Evolutionary conservation across 306 rosid genomes (phyloP), one percentile per base, ranked within the genome.

Genomic region (Medicago arabica): DNA sequence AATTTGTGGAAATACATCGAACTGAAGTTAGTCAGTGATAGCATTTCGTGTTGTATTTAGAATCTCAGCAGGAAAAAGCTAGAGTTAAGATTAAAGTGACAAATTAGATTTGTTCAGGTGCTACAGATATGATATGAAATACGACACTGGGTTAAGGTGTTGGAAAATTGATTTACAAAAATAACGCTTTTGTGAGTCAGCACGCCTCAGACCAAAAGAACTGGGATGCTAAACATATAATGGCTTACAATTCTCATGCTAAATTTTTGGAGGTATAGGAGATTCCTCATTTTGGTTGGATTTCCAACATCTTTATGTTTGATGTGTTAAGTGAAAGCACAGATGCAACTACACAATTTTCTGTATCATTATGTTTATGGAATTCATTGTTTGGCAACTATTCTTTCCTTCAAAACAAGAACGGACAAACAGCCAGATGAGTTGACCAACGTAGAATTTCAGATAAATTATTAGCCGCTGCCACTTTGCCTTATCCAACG

Each of bases 1-100:
- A 75, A 80, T 71, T 50, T 65, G 67, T 25, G 71, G 59, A 76
- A 68, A 80, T 36, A 71, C 25, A 74, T 64, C 66, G 41, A 61
- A 75, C 58, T 31, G 55, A 69, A 78, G 57, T 19, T 38, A 72
- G 84, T 72, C 25, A 53, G 71, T 65, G 72, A 63, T 61, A 83
- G 36, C 50, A 80, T 76, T 67, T 65, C 69, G 68, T 78, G 50
- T 17, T 19, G 31, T 8, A 84, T 44, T 43, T 23, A 10, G 55
- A 73, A 69, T 41, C 36, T 34, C 47, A 31, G 43, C 68, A 49
- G 54, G 55, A 41, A 54, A 80, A 58, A 57, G 28, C 63, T 66
- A 58, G 17, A 46, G 44, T 18, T 31, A 65, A 59, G 74, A 41
- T 17, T 17, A 72, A 65, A 46, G 57, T 65, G 34, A 72, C 18